Percentiles rank a stretch among this genome's conserved stretches.
phyloP scores from a whole-genome alignment of 805 yeast species.

The Candida manassasensis region DNA sequence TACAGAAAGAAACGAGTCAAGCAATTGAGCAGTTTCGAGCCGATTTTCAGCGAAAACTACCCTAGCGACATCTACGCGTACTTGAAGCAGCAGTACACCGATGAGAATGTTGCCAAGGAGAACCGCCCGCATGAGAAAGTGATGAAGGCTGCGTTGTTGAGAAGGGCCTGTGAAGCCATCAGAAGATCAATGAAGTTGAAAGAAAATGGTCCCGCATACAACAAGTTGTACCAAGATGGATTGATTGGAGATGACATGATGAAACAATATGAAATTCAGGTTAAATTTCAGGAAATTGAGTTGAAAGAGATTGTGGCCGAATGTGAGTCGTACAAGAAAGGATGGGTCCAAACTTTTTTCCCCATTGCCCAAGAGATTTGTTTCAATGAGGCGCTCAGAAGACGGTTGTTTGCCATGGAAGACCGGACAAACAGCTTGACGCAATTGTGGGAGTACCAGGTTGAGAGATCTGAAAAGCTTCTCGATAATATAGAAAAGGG shows the following conservation, averaged over 20 bases:
- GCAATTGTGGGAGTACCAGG: constrained; percentile 32
- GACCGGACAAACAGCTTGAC: constrained; percentile 30
- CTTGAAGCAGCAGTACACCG: constrained; percentile 44
- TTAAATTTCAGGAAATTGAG: constrained; percentile 76
- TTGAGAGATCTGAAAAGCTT: constrained; percentile 11
- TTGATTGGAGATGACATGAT: constrained; percentile 86
- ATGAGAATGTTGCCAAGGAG: constrained; percentile 34
- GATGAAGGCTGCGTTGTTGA: constrained; percentile 54
- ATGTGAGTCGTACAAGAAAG: constrained; percentile 67
- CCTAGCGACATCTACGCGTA: constrained; percentile 60
- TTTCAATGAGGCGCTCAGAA: constrained; percentile 84
- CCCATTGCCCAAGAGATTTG: constrained; percentile 84
- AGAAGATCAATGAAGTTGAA: constrained; percentile 78
- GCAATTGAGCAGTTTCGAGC: constrained; percentile 55
- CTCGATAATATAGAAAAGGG: constrained; percentile 8
- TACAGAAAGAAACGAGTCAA: constrained; percentile 56
- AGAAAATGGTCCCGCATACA: constrained; percentile 69
- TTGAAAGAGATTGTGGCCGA: constrained; percentile 70
- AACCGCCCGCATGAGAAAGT: constrained; percentile 71
- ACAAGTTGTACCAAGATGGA: constrained; percentile 76
- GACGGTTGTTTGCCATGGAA: constrained; percentile 54
- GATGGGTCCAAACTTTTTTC: constrained; percentile 76
- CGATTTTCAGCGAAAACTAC: constrained; percentile 69
- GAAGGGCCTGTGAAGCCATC: constrained; percentile 77
- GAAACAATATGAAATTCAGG: constrained; percentile 74